Evolutionary conservation across 768 basidiomycete genomes (phyloP), one percentile per base, ranked within the genome.

Genomic region (Inosperma sp.): DNA sequence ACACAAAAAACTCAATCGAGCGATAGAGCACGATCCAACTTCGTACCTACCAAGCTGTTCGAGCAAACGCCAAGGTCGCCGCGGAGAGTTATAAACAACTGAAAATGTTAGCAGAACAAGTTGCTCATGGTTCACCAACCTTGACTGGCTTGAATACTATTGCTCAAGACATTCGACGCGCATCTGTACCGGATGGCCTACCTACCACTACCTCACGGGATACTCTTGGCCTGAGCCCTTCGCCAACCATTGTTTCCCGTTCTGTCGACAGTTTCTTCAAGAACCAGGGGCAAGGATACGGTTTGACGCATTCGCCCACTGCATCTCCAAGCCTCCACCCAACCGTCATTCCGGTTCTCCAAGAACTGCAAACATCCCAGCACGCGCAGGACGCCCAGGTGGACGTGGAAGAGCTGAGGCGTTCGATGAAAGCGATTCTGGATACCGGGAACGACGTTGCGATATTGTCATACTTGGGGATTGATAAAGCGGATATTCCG

Each of bases 401-500:
- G 23, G 87, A 88, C 64, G 65, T 71, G 36, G 77, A 71, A 13
- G 79, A 85, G 50, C 63, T 86, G 21, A 61, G 80, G 2, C 62
- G 64, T 41, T 71, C 81, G 35, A 76, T 88, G 65, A 73, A 76
- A 21, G 63, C 66, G 1, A 83, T 82, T 14, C 64, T 86, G 30
- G 64, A 70, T 41, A 68, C 75, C 2, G 75, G 78, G 47, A 80
- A 71, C 55, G 86, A 88, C 57, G 71, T 69, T 2, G 76, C 77
- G 52, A 77, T 87, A 72, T 65, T 85, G 36, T 62, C 68, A 7
- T 74, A 81, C 19, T 65, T 87, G 30, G 78, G 83, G 49, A 76
- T 83, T 33, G 73, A 75, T 27, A 67, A 78, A 27, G 75, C 78
- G 35, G 84, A 86, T 63, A 80, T 87, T 72, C 82, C 82, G 1